These are phyloP conservation scores for Clitopilus passeckerianus DNA, from an alignment of 768 basidiomycete species.

Conservation along the genomic window DNA sequence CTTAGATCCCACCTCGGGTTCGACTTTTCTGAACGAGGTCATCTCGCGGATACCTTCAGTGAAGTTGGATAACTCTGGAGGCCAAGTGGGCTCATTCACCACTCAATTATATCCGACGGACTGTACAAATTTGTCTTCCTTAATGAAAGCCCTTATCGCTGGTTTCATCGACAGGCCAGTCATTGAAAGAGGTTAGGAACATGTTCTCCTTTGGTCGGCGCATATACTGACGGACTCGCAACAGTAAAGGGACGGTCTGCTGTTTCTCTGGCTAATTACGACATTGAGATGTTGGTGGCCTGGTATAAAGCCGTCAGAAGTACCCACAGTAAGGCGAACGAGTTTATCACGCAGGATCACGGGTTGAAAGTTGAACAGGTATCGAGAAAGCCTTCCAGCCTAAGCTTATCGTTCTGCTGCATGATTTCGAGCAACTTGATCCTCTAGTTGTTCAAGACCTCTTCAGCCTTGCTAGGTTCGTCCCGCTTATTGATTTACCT, in stretches of 20 bases:
- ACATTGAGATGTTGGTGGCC: conserved; percentile 52
- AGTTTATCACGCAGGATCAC: not conserved
- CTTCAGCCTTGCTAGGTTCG: conserved; percentile 67
- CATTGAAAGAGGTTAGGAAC: conserved; percentile 15
- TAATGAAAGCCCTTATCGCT: conserved; percentile 52
- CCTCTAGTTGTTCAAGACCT: conserved; percentile 58
- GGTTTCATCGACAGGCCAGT: conserved; percentile 42
- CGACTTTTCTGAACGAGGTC: conserved; percentile 42
- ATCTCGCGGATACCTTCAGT: conserved; percentile 26
- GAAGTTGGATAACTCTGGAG: conserved; percentile 9
- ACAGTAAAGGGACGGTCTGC: conserved; percentile 43
- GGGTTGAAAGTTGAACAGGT: not conserved
- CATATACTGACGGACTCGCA: conserved; percentile 1
- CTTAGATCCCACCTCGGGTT: conserved; percentile 39
- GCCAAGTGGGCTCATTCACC: conserved; percentile 19
- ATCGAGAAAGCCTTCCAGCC: conserved; percentile 14
- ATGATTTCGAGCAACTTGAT: conserved; percentile 75
- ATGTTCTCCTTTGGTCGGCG: not conserved
- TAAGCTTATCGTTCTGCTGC: conserved; percentile 55
- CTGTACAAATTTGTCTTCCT: conserved; percentile 42
- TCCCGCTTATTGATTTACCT: not conserved
- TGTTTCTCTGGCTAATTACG: conserved; percentile 52
- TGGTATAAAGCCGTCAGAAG: conserved; percentile 50
- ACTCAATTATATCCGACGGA: conserved; percentile 56
- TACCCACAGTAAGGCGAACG: conserved; percentile 25